Conservation (phyloP, 768 basidiomycete genomes). For the Polyporus arcularius region DNA sequence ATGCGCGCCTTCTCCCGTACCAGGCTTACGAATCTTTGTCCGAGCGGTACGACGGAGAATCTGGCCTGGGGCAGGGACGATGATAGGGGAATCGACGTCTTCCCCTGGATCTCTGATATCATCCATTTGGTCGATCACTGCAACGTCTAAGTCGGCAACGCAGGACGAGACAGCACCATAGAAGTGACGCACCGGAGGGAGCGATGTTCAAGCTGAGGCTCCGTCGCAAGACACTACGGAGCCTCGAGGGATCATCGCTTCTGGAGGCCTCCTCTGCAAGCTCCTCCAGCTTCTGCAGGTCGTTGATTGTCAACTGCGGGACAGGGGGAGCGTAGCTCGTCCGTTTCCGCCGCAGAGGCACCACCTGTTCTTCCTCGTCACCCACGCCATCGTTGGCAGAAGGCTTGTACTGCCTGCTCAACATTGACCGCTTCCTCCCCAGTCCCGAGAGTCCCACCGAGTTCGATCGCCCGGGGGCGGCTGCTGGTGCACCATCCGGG, state of each 20-base stretch:
- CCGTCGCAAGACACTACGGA: constrained; percentile 77
- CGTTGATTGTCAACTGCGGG: constrained; percentile 89
- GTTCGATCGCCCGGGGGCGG: constrained; percentile 40
- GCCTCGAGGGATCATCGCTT: constrained; percentile 78
- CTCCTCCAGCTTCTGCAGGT: constrained; percentile 92
- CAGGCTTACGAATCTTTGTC: constrained; percentile 92
- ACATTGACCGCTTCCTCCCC: constrained; percentile 90
- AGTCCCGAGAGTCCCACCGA: constrained; percentile 52
- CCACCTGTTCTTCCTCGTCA: constrained; percentile 52
- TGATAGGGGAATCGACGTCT: constrained; percentile 88
- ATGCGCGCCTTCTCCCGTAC: constrained; percentile 80
- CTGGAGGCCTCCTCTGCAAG: constrained; percentile 87
- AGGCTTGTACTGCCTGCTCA: constrained; percentile 91
- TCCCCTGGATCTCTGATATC: constrained; percentile 68
- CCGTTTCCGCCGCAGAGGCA: constrained; percentile 69
- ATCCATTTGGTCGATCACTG: constrained; percentile 71
- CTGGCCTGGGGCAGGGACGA: constrained; percentile 84
- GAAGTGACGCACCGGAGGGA: constrained; percentile 70
- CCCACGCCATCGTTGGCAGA: constrained; percentile 75
- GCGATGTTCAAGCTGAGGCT: constrained; percentile 87
- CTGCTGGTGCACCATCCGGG: constrained; percentile 44
- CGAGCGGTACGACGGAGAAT: constrained; percentile 90
- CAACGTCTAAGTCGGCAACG: constrained; percentile 6
- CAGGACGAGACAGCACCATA: neutral
- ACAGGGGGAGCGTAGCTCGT: constrained; percentile 65